Conservation (phyloP, 73 alveolate genomes). For the Tetrahymena thermophila region DNA sequence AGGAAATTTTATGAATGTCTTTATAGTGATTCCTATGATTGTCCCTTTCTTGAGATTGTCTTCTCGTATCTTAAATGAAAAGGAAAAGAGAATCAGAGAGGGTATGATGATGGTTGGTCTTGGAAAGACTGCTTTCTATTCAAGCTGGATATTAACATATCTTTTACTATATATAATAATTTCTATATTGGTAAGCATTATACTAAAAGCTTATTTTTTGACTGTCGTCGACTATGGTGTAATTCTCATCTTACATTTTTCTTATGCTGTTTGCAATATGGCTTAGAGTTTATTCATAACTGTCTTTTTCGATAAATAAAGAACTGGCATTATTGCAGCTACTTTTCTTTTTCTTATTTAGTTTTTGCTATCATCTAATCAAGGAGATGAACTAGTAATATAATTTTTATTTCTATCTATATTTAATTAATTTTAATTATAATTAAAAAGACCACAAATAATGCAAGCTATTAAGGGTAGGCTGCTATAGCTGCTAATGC, state of each 20-base stretch:
- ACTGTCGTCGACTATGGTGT: conserved; percentile 48
- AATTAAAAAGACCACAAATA: not conserved
- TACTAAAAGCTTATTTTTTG: conserved; percentile 48
- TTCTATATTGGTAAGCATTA: conserved; percentile 57
- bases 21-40: conserved; percentile 19
- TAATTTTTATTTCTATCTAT: not conserved
- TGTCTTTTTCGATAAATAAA: conserved; percentile 71
- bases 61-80: conserved; percentile 56
- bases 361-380: not conserved
- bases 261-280: conserved; percentile 56
- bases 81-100: conserved; percentile 91
- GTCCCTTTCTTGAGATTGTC: conserved; percentile 32
- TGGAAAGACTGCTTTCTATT: conserved; percentile 78
- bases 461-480: conserved; percentile 14
- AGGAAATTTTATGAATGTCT: conserved; percentile 20
- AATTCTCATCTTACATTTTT: conserved; percentile 58
- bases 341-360: conserved; percentile 48
- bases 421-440: not conserved
- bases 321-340: conserved; percentile 69
- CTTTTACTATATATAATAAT: conserved; percentile 62
- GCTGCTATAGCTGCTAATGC: not conserved
- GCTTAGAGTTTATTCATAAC: conserved; percentile 67
- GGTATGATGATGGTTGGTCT: conserved; percentile 98
- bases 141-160: conserved; percentile 81
- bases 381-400: not conserved